Conservation (phyloP, 2,329 filamentous ascomycete genomes). For the Colletotrichum euphorbiae region DNA sequence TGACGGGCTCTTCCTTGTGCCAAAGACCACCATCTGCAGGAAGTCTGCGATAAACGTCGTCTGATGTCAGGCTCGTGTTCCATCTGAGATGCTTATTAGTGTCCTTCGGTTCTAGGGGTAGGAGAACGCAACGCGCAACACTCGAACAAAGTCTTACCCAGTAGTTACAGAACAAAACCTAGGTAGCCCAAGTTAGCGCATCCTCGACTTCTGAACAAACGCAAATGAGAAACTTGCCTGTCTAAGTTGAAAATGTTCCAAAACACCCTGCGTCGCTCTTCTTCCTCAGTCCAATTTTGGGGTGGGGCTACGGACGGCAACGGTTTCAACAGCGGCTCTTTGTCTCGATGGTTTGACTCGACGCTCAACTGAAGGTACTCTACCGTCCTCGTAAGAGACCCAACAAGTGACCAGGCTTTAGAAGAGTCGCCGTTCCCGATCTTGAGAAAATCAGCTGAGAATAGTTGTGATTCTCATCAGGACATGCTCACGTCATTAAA, state of each 20-base stretch:
- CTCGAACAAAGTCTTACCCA: conserved; percentile 28
- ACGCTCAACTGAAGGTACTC: conserved; percentile 41
- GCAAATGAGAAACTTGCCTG: conserved; percentile 40
- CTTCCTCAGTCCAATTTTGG: conserved; percentile 48
- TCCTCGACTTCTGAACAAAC: fast-evolving
- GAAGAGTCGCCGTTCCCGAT: conserved; percentile 41
- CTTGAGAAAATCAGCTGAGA: conserved; percentile 16
- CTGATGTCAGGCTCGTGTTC: conserved; percentile 50
- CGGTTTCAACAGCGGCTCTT: conserved; percentile 42
- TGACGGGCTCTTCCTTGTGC: conserved; percentile 52
- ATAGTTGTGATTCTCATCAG: background rate
- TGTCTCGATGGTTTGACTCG: conserved; percentile 36
- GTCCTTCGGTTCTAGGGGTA: too few relatives aligned
- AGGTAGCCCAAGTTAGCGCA: background rate
- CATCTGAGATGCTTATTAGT: conserved; percentile 41
- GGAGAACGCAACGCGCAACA: too few relatives aligned
- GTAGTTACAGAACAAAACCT: conserved; percentile 45
- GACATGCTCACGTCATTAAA: conserved; percentile 49
- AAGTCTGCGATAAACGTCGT: conserved; percentile 46
- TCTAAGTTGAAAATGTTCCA: conserved; percentile 50
- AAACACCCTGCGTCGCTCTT: conserved; percentile 48
- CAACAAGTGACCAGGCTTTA: conserved; percentile 40
- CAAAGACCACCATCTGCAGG: conserved; percentile 55
- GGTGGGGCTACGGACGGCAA: conserved; percentile 47
- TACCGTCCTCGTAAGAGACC: conserved; percentile 40